Conservation (phyloP, 257 asterid species). For the Thymus quinquecostatus region DNA sequence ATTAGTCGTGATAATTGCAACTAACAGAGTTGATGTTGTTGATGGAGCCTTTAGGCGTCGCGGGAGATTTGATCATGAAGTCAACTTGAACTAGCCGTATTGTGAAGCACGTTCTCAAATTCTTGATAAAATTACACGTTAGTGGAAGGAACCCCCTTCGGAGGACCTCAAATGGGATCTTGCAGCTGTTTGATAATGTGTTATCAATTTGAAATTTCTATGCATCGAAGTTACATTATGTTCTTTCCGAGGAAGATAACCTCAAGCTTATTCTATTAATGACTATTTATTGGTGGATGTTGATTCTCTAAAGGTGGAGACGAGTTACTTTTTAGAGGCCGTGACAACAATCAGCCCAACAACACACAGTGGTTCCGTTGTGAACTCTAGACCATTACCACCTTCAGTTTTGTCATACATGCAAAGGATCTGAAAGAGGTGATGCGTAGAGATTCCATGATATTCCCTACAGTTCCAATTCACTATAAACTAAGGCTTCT, state of each 20-base stretch:
- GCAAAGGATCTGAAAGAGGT: constrained; percentile 63
- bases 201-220: constrained; percentile 93
- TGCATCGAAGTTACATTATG: constrained; percentile 98
- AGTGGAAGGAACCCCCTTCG: constrained; percentile 53
- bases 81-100: constrained; percentile 89
- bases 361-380: constrained; percentile 94
- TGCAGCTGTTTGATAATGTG: constrained; percentile 98
- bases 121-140: constrained; percentile 87
- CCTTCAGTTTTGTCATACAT: constrained; percentile 82
- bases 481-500: constrained; percentile 80
- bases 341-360: constrained; percentile 95
- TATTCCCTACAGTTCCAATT: constrained; percentile 86
- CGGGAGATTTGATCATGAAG: constrained; percentile 97
- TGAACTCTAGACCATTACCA: constrained; percentile 87
- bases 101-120: constrained; percentile 96
- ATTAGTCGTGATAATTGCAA: constrained; percentile 96
- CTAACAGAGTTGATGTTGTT: constrained; percentile 92
- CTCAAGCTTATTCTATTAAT: constrained; percentile 97
- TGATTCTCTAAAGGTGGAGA: constrained; percentile 83
- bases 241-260: constrained; percentile 94
- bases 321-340: constrained; percentile 81
- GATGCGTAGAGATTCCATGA: constrained; percentile 71
- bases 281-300: constrained; percentile 84
- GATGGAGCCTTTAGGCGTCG: constrained; percentile 99
- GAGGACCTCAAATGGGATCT: constrained; percentile 79